Base-by-base conservation (phyloP, 2,329 filamentous ascomycete genomes). In the Botrytis hyacinthi region DNA sequence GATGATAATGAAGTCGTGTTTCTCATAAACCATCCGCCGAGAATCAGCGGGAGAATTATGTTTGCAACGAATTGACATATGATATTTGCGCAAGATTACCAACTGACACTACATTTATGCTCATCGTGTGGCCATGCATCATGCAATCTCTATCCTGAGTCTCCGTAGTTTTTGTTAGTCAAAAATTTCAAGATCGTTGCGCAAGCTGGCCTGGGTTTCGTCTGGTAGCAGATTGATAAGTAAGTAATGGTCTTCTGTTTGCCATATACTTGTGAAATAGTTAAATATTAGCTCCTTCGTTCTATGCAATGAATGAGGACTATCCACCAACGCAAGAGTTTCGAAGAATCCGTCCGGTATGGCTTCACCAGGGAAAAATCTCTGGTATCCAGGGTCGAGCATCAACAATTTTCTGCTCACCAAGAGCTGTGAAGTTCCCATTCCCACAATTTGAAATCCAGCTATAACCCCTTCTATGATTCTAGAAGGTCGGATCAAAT, bases 401-500 rank as follows among this genome's bases (percentile, higher is more conserved):
- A 20, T 46, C 44, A 46, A 20, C 44, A 22, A 20, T 20, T 46
- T 20, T 20, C 7, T 20, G 18, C 44, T 46, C 18, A 46, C 0
- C 7, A 18, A 20, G 44, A 46, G 7, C 44, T 20, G 0, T 22
- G 44, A 18, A 20, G 8, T 20, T 46, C 0, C 7, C 44, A 20
- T 46, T 46, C 9, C 44, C 0, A 8, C 1, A 20, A 18, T 20
- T 7, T 3, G 3, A 9, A 8, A 18, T 9, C 1, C 1, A 18
- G 7, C 7, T 4, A 46, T 46, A 20, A 18, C 7, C 18, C 20
- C 0, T 2, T 46, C 7, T 22, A 20, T 46, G 18, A 20, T 20
- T 46, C 18, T 20, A 46, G 44, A 46, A 20, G 44, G 18, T 46
- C 18, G 44, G 44, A 46, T 46, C 9, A 18, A 22, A 46, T 46